Percentiles rank a stretch among this genome's conserved stretches.
Conservation (phyloP, 176 grass and related monocot species). For the Eragrostis curvula region DNA sequence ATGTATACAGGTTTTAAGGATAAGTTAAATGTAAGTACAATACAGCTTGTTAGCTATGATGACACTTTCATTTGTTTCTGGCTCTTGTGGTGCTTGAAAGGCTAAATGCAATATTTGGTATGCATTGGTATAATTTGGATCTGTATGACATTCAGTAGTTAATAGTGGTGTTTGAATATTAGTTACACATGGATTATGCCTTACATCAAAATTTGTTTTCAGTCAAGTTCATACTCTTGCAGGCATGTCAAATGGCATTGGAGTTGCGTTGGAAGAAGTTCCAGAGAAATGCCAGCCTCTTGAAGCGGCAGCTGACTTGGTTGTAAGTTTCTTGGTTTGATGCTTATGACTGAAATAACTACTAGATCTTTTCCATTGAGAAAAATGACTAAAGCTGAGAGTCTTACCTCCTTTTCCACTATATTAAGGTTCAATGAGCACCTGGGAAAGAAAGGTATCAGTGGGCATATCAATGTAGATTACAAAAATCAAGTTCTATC, state of each 20-base stretch:
- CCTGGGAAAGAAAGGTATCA: constrained; percentile 90
- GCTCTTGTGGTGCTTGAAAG: not conserved
- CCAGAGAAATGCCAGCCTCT: constrained; percentile 76
- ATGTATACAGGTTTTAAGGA: constrained; percentile 74
- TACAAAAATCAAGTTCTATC: constrained; percentile 75
- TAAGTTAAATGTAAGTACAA: constrained; percentile 75
- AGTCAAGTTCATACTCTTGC: constrained; percentile 28
- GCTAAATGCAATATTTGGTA: not conserved
- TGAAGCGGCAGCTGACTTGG: constrained; percentile 91
- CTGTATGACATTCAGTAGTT: not conserved
- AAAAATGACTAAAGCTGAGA: constrained; percentile 31
- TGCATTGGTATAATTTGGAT: not conserved
- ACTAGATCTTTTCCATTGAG: not conserved
- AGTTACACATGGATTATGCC: not conserved
- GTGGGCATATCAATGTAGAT: constrained; percentile 84
- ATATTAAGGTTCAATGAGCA: constrained; percentile 87
- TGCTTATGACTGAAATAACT: constrained; percentile 14
- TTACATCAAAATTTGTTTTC: constrained; percentile 7
- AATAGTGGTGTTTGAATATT: constrained; percentile 9
- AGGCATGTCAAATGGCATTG: constrained; percentile 83
- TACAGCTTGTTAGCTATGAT: constrained; percentile 8
- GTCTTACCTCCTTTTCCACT: constrained; percentile 15
- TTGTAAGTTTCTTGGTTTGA: constrained; percentile 51
- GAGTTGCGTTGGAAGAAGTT: constrained; percentile 87
- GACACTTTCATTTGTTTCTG: not conserved